Percentiles rank a stretch among this genome's conserved stretches.
Conservation (phyloP, 495 filamentous ascomycete genomes). For the Podospora anserina region DNA sequence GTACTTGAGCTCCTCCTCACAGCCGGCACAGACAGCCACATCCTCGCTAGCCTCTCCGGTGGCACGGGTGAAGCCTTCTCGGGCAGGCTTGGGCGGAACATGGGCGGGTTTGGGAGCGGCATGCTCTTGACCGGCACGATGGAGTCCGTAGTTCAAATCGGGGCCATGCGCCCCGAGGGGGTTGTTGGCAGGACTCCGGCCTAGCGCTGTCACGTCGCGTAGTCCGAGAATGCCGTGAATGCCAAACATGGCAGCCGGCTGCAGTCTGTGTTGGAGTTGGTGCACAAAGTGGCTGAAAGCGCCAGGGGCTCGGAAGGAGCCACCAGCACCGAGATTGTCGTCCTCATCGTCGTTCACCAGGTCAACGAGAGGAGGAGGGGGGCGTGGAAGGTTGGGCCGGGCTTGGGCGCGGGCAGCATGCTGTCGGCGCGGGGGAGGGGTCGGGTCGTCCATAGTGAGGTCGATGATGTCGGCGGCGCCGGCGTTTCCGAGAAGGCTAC, state of each 20-base stretch:
- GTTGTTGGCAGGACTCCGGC: constrained; percentile 15
- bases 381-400: background rate
- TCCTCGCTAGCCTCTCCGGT: constrained; percentile 39
- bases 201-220: constrained; percentile 21
- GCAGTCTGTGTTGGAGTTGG: background rate
- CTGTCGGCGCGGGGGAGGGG: constrained; percentile 7
- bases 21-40: constrained; percentile 44
- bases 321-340: background rate
- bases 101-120: constrained; percentile 29
- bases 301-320: too few relatives aligned
- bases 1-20: constrained; percentile 46
- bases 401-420: constrained; percentile 11
- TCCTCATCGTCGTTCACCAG: background rate
- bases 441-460: constrained; percentile 37
- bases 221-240: background rate
- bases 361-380: background rate
- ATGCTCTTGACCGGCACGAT: constrained; percentile 22
- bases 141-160: constrained; percentile 31
- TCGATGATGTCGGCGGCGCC: constrained; percentile 33
- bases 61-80: constrained; percentile 42
- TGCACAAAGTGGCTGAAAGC: background rate
- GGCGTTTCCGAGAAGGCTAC: constrained; percentile 35
- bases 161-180: constrained; percentile 30
- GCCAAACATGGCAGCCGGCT: background rate
- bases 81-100: constrained; percentile 34